phyloP scores from a whole-genome alignment of 345 rosid species.

The Heritiera fomes region DNA sequence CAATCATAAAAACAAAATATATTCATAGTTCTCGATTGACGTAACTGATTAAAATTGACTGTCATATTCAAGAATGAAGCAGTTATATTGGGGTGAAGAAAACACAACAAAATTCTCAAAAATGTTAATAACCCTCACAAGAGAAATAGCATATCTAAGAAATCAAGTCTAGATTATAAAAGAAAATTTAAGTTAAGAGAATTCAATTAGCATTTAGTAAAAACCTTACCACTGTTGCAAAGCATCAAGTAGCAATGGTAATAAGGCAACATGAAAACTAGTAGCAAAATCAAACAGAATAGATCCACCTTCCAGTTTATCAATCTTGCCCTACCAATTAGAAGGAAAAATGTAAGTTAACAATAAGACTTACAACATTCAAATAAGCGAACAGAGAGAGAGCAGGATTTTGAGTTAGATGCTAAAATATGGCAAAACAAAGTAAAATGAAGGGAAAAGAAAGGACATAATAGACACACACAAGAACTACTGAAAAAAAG shows the following conservation, averaged over 20 bases:
- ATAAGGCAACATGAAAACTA: slow-evolving; percentile 93
- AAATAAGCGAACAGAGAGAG: neutral
- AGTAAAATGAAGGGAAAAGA: neutral
- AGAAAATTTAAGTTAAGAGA: neutral
- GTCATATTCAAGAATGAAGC: neutral
- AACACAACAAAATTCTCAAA: neutral
- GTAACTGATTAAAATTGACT: neutral
- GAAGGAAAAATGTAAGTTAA: neutral
- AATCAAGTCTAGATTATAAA: neutral
- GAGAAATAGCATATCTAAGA: neutral
- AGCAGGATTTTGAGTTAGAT: neutral
- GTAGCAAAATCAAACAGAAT: slow-evolving; percentile 81
- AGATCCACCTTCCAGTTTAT: slow-evolving; percentile 96
- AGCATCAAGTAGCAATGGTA: slow-evolving; percentile 99
- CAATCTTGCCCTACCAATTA: slow-evolving; percentile 74
- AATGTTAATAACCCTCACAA: neutral
- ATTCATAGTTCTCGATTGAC: neutral
- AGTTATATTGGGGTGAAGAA: neutral
- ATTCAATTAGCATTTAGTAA: neutral
- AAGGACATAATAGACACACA: neutral
- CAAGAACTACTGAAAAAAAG: neutral
- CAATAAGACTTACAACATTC: neutral
- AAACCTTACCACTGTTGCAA: slow-evolving; percentile 69
- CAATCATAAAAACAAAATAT: neutral
- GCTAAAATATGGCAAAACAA: neutral